Evolutionary conservation across 257 asterid species (phyloP), one percentile per base, ranked within the genome.

Genomic region (Solanum sejunctum): DNA sequence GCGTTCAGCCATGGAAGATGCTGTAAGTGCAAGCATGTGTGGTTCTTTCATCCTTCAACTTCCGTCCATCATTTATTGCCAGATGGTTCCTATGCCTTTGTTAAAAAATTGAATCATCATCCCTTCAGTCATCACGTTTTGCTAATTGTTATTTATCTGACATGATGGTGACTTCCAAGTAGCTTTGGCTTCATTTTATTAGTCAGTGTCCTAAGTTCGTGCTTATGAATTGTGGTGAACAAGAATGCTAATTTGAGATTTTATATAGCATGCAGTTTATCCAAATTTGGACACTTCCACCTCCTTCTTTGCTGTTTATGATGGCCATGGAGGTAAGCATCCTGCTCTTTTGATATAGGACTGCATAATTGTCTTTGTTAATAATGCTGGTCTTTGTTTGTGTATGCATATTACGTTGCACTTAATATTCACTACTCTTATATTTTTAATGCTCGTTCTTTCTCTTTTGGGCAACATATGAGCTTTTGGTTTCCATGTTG

Each of bases 1-100:
- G 99, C 94, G 99, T 83, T 86, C 98, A 83, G 85, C 94, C 72
- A 96, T 96, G 98, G 99, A 96, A 91, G 99, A 96, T 89, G 98
- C 98, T 85, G 99, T 96, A 93, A 92, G 89, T 91, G 84, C 85
- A 84, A 83, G 77, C 83, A 78, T 52, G 66, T 10, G 64, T 52
- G 64, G 18, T 26, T 78, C 15, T 52, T 20, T 52, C 16, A 52
- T 52, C 64, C 61, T 26, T 78, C 41, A 78, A 52, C 9, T 51
- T 77, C 23, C 16, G 0, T 63, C 9, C 55, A 32, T 12, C 20
- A 23, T 73, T 47, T 47, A n/a, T 7, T 21, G 60, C 43, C 6
- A 75, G 16, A 75, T 51, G 23, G 36, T 26, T 52, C 58, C 64
- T 51, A 39, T 43, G 61, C 21, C 23, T 32, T 83, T 69, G 75